These are phyloP conservation scores for Avena insularis DNA, from an alignment of 176 grass and related monocot genomes.

Conservation along the genomic window DNA sequence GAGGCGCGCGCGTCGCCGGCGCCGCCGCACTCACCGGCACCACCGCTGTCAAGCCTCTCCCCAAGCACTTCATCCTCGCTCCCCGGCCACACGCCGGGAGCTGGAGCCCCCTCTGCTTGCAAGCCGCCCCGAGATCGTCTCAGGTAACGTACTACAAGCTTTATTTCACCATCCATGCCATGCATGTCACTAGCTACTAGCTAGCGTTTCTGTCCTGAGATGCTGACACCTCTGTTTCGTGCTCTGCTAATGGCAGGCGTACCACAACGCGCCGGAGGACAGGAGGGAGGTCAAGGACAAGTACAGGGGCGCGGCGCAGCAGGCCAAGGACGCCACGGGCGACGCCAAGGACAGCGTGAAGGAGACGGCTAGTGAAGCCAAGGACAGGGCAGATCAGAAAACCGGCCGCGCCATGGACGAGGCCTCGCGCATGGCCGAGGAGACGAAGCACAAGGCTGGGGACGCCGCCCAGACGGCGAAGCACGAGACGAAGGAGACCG, in stretches of 20 bases:
- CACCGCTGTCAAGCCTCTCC: slow-evolving; percentile 24
- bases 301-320: slow-evolving; percentile 44
- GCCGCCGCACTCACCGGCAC: slow-evolving; percentile 33
- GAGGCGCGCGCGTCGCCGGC: slow-evolving; percentile 48
- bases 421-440: slow-evolving; percentile 43
- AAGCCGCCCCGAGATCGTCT: slow-evolving; percentile 59
- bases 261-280: slow-evolving; percentile 47
- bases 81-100: slow-evolving; percentile 34
- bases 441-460: slow-evolving; percentile 29
- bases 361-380: slow-evolving; percentile 42
- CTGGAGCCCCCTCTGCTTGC: slow-evolving; percentile 66
- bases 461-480: slow-evolving; percentile 14
- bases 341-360: slow-evolving; percentile 49
- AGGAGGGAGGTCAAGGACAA: slow-evolving; percentile 52
- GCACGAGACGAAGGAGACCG: slow-evolving; percentile 33
- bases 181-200: not conserved
- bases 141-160: slow-evolving; percentile 46
- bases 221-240: not conserved
- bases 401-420: slow-evolving; percentile 32
- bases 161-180: no score
- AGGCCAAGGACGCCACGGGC: slow-evolving; percentile 54
- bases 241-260: slow-evolving; percentile 46
- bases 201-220: not conserved
- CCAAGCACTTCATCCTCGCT: slow-evolving; percentile 36
- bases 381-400: slow-evolving; percentile 30